Evolutionary conservation across 805 yeast species (phyloP).

Genomic region (Starmerella bombicola): DNA sequence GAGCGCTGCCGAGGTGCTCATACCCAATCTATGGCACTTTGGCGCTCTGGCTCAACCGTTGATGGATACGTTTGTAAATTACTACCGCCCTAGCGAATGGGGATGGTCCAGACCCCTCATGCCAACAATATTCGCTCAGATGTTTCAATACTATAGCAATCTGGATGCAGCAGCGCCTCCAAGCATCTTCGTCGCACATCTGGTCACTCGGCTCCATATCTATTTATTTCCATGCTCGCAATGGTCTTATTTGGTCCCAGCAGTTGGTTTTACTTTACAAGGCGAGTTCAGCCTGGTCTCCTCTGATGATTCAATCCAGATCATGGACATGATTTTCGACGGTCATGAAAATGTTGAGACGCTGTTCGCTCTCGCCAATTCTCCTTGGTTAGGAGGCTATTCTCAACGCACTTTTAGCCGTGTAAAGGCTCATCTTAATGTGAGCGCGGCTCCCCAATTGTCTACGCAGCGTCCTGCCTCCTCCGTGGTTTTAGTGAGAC

Average conservation of each 20-base stretch:
- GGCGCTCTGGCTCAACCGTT: conserved; percentile 10
- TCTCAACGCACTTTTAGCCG: conserved; percentile 14
- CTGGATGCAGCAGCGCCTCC: neutral
- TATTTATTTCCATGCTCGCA: conserved; percentile 12
- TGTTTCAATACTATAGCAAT: conserved; percentile 8
- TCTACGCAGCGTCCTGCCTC: conserved; percentile 10
- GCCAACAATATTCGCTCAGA: conserved; percentile 5
- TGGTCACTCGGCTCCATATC: conserved; percentile 2
- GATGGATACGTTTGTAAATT: conserved; percentile 1
- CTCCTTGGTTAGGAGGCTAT: conserved; percentile 18
- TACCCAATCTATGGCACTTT: conserved; percentile 16
- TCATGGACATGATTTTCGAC: conserved; percentile 2
- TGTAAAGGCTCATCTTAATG: conserved; percentile 2
- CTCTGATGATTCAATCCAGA: neutral
- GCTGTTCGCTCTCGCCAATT: conserved; percentile 11
- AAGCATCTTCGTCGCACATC: neutral
- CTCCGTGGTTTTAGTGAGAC: conserved; percentile 4
- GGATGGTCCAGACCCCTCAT: conserved; percentile 3
- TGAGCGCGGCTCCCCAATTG: neutral
- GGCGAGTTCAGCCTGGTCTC: conserved; percentile 14
- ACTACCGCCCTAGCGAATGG: neutral
- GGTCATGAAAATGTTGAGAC: neutral
- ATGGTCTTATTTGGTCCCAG: conserved; percentile 15
- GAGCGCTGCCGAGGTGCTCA: conserved; percentile 6
- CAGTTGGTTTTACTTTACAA: conserved; percentile 12